Conservation (phyloP, 2,329 filamentous ascomycete species). For the Botrytis fabae region DNA sequence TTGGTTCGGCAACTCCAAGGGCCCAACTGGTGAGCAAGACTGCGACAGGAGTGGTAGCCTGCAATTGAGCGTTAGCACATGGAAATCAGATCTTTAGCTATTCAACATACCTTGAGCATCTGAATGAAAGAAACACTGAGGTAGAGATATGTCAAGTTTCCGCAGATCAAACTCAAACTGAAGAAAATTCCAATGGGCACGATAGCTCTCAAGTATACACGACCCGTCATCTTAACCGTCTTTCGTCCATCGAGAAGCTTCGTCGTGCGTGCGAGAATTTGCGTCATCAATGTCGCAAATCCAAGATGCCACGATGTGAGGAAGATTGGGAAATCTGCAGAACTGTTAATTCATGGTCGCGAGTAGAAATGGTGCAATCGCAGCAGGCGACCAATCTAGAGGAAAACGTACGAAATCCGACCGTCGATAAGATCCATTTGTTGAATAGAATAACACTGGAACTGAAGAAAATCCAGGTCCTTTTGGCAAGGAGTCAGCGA, state of each 20-base stretch:
- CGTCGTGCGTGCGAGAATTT: conserved; percentile 87
- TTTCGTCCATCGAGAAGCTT: conserved; percentile 89
- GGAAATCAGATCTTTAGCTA: not conserved
- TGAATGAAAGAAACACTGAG: conserved; percentile 96
- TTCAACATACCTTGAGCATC: conserved; percentile 82
- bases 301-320: conserved; percentile 94
- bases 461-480: conserved; percentile 88
- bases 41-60: conserved; percentile 93
- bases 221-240: conserved; percentile 94
- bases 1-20: conserved; percentile 75
- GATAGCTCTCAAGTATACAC: conserved; percentile 88
- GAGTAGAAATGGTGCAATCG: not conserved
- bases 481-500: conserved; percentile 44
- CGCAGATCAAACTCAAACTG: conserved; percentile 92
- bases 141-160: conserved; percentile 94
- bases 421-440: conserved; percentile 92
- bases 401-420: conserved; percentile 70
- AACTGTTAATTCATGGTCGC: conserved; percentile 38
- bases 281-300: conserved; percentile 93
- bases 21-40: conserved; percentile 88
- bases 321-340: conserved; percentile 68
- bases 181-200: conserved; percentile 95
- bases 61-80: conserved; percentile 25
- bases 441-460: conserved; percentile 98
- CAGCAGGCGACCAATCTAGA: not conserved